These are phyloP conservation scores for Xylaria castorea DNA, from an alignment of 495 filamentous ascomycete species.

Conservation along the genomic window DNA sequence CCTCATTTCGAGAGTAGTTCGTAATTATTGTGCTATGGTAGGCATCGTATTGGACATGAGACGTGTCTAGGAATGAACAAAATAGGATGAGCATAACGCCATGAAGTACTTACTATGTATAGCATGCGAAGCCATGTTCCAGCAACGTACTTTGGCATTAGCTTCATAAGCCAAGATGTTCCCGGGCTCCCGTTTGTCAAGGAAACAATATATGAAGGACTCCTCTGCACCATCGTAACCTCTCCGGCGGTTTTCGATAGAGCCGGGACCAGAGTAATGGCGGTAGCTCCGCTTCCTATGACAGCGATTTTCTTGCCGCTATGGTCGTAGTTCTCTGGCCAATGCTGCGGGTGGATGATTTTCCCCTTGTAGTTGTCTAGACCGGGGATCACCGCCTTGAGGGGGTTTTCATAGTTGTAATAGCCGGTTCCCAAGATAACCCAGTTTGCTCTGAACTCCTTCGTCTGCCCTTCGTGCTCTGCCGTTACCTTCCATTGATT, in stretches of 20 bases:
- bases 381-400: conserved; percentile 64
- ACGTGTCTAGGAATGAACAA: too few species aligned
- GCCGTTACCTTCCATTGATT: conserved; percentile 68
- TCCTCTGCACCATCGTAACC: conserved; percentile 66
- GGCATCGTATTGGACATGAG: too few species aligned
- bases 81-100: neutral
- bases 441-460: conserved; percentile 59
- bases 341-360: conserved; percentile 69
- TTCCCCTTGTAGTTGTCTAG: conserved; percentile 63
- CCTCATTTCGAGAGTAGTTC: neutral
- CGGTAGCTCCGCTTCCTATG: conserved; percentile 65
- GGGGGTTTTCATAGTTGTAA: conserved; percentile 67
- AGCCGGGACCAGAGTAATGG: conserved; percentile 61
- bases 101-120: conserved; percentile 8
- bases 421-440: conserved; percentile 71
- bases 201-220: conserved; percentile 63
- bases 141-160: conserved; percentile 43
- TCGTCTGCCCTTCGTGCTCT: conserved; percentile 50
- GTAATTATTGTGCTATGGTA: neutral
- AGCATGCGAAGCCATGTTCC: conserved; percentile 30
- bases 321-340: conserved; percentile 60
- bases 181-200: conserved; percentile 50
- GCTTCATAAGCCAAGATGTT: conserved; percentile 49
- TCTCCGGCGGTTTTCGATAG: conserved; percentile 55
- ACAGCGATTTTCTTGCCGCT: conserved; percentile 58